phyloP scores from a whole-genome alignment of 345 rosid genomes.

The Adansonia digitata region DNA sequence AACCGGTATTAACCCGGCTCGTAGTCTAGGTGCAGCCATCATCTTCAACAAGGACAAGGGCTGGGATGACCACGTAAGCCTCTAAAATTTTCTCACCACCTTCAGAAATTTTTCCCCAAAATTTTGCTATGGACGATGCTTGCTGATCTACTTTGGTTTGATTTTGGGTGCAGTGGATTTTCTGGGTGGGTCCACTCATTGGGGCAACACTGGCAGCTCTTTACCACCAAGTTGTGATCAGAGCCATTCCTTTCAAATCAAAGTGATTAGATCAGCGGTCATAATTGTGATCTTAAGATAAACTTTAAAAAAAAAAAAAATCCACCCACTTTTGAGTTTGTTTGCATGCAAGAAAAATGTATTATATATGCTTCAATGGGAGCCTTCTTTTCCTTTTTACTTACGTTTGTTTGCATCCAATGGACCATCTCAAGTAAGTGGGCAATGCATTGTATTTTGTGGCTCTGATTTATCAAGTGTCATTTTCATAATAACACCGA shows the following conservation, averaged over 20 bases:
- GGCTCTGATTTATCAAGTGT: conserved; percentile 14
- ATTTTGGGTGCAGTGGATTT: conserved; percentile 48
- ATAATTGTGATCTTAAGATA: not conserved
- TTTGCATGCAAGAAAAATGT: not conserved
- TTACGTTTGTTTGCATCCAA: no score
- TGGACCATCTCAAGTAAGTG: not conserved
- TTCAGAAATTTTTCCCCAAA: not conserved
- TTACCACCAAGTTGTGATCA: conserved; percentile 61
- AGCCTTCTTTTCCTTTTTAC: not conserved
- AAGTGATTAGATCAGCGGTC: conserved; percentile 13
- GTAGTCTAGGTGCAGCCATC: no score
- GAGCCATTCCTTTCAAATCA: conserved; percentile 66
- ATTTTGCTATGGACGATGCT: not conserved
- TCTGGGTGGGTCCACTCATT: conserved; percentile 72
- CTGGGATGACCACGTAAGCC: conserved; percentile 59
- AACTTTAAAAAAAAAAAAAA: not conserved
- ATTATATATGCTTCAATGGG: not conserved
- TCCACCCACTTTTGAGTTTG: not conserved
- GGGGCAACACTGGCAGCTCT: conserved; percentile 73
- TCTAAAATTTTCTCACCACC: not conserved
- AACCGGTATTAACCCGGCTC: no score
- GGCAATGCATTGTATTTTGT: conserved; percentile 11
- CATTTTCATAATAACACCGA: conserved; percentile 9
- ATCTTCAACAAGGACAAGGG: conserved; percentile 30
- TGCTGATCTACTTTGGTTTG: not conserved